phyloP scores from a whole-genome alignment of 495 filamentous ascomycete species.

The Poronia punctata region DNA sequence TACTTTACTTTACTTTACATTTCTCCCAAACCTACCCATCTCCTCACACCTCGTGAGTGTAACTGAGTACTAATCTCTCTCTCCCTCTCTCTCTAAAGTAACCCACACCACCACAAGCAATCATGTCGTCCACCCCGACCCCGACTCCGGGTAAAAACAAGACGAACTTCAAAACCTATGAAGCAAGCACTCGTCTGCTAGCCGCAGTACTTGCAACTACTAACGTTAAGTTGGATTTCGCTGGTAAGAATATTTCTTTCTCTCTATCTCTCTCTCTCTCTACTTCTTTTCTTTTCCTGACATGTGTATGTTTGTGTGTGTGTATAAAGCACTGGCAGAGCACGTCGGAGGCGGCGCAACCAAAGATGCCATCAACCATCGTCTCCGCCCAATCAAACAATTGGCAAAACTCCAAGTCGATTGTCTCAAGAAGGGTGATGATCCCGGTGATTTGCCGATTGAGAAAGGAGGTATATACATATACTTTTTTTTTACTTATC shows the following conservation, averaged over 20 bases:
- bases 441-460: constrained; percentile 8
- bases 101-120: background rate
- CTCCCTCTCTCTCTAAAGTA: too few relatives aligned
- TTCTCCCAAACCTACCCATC: too few relatives aligned
- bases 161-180: constrained; percentile 43
- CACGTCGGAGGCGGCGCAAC: constrained; percentile 8
- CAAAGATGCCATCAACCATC: constrained; percentile 33
- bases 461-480: constrained; percentile 13
- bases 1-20: too few relatives aligned
- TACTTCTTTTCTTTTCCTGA: constrained; percentile 9
- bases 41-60: too few relatives aligned
- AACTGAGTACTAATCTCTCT: too few relatives aligned
- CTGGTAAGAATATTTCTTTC: constrained; percentile 31
- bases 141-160: constrained; percentile 9
- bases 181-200: constrained; percentile 41
- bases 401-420: constrained; percentile 18
- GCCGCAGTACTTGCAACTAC: constrained; percentile 45
- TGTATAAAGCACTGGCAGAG: constrained; percentile 4
- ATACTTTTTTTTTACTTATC: background rate
- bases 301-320: background rate
- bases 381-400: constrained; percentile 32
- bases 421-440: constrained; percentile 7
- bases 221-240: constrained; percentile 39
- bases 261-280: background rate
- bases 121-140: background rate